Conservation (phyloP, 1,284 basidiomycete genomes). For the Vanrija sp. region DNA sequence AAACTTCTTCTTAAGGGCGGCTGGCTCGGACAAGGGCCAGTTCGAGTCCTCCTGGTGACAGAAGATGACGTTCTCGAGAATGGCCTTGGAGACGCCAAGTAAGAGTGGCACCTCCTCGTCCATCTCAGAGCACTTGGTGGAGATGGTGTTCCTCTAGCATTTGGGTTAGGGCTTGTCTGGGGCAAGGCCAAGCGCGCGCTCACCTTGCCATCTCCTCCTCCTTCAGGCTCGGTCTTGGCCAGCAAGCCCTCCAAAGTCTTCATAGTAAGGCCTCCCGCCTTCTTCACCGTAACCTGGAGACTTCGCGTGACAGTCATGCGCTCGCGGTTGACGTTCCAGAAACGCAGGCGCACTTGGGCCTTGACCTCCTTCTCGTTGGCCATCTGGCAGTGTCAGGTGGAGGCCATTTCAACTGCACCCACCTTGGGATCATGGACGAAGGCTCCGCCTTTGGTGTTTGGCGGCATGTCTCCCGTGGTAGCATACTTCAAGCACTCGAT, state of each 20-base stretch:
- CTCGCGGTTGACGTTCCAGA: slow-evolving; percentile 79
- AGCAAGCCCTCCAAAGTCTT: slow-evolving; percentile 95
- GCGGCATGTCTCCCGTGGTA: slow-evolving; percentile 95
- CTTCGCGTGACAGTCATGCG: slow-evolving; percentile 92
- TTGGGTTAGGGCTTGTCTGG: slow-evolving; percentile 1
- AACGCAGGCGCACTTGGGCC: slow-evolving; percentile 93
- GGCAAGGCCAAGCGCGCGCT: slow-evolving; percentile 8
- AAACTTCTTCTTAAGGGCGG: slow-evolving; percentile 93
- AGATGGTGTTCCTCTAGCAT: slow-evolving; percentile 73
- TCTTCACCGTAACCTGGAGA: slow-evolving; percentile 89
- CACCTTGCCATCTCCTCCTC: slow-evolving; percentile 70
- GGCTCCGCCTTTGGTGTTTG: slow-evolving; percentile 95
- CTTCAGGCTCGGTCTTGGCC: slow-evolving; percentile 62
- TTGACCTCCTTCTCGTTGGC: slow-evolving; percentile 98
- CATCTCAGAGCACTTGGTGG: slow-evolving; percentile 94
- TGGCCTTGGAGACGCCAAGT: slow-evolving; percentile 93
- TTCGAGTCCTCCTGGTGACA: slow-evolving; percentile 99
- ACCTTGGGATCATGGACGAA: slow-evolving; percentile 94
- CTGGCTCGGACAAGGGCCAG: slow-evolving; percentile 92
- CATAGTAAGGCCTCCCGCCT: slow-evolving; percentile 82
- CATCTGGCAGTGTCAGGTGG: slow-evolving; percentile 56
- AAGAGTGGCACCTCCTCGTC: slow-evolving; percentile 87
- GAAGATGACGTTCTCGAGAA: slow-evolving; percentile 98
- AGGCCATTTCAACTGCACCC: not conserved
- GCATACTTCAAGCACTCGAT: slow-evolving; percentile 99